Base-by-base conservation (phyloP, 2,329 filamentous ascomycete species). In the Aspergillus quadrilineatus region DNA sequence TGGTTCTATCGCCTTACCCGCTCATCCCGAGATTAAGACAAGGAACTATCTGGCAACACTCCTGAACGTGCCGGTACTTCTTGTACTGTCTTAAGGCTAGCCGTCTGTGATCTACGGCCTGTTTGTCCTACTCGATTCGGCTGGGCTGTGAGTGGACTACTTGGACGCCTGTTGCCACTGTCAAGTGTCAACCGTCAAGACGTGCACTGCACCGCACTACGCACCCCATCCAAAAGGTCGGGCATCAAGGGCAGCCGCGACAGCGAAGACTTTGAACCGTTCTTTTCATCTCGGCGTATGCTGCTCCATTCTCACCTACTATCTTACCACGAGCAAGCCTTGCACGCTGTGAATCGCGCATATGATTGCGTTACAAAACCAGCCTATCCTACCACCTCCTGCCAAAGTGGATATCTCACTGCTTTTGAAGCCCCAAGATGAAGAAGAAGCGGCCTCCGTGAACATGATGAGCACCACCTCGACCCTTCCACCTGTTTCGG, bases 331-430 rank as follows among this genome's bases (percentile, higher is more conserved):
- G 32, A 57, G 43, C 50, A 42, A 36, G 48, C 39, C 50, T 44
- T 56, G 32, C 37, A 48, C 53, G 47, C 50, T 63, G 57, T 63
- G 63, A 68, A 65, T 69, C 69, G 70, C 71, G 71, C 71, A 72
- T 74, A 75, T 75, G 72, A 72, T 75, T 69, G 69, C 71, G 69
- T 69, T 74, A 74, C 72, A 71, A 69, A 71, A 72, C 60, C 71
- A 67, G 60, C 64, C 66, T 64, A 67, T 70, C 64, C 64, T 73
- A 65, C 71, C 52, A 43, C 53, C 72, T 63, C 65, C 72, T 83
- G 85, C 80, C 85, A 92, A 82, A 84, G 88, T 96, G 92, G 92
- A 96, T 92, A 95, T 96, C 89, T 86, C 89, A 77, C 87, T 89
- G 65, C 85, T 96, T 65, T 84, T 96, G 77, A 90, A 92, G 82